phyloP scores from a whole-genome alignment of 768 basidiomycete species.

The Bullera alba region DNA sequence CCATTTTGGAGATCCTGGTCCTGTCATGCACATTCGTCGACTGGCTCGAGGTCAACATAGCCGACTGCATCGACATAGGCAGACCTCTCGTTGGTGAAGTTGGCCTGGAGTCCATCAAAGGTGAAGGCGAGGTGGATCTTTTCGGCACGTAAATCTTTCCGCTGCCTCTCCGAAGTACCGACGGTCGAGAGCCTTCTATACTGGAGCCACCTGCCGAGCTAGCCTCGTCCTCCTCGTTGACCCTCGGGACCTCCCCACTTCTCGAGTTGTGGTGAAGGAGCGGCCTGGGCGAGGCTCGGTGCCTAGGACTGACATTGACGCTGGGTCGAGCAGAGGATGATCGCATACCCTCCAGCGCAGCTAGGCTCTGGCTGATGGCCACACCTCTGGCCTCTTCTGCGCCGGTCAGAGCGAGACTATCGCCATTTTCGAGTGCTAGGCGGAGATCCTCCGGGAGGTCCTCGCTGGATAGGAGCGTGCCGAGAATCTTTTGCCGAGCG shows the following conservation, averaged over 20 bases:
- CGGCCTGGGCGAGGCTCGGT: background rate
- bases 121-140: conserved; percentile 24
- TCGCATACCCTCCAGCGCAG: conserved; percentile 27
- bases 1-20: too few species aligned
- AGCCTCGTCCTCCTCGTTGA: conserved; percentile 21
- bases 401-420: background rate
- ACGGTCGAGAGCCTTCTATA: conserved; percentile 5
- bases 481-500: conserved; percentile 31
- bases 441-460: conserved; percentile 22
- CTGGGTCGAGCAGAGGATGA: background rate
- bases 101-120: too few species aligned
- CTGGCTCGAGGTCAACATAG: too few species aligned
- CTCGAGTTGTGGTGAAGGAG: conserved; percentile 7
- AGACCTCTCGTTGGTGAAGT: too few species aligned
- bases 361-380: conserved; percentile 24
- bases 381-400: conserved; percentile 9
- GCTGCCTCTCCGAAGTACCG: conserved; percentile 11
- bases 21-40: too few species aligned
- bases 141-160: conserved; percentile 28
- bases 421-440: background rate
- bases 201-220: background rate
- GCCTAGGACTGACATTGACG: conserved; percentile 7
- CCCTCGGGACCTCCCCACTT: conserved; percentile 7
- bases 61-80: too few species aligned
- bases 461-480: conserved; percentile 24